Evolutionary conservation across 139 green algal species (phyloP).

Genomic region (Asterochloris sp.): DNA sequence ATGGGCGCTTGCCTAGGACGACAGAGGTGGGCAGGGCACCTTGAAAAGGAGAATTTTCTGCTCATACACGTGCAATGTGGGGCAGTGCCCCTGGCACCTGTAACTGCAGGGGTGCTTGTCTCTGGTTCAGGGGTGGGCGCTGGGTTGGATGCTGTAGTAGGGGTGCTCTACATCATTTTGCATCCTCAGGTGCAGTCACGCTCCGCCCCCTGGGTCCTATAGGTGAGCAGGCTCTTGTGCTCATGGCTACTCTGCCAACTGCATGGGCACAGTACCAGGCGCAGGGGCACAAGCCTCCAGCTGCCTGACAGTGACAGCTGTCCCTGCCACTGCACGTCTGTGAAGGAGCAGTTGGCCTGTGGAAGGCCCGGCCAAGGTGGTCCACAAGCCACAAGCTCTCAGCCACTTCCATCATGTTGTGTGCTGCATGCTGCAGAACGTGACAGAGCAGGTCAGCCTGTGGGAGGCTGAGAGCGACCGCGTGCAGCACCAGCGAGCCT

Average conservation of each 20-base stretch:
- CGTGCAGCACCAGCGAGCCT: slow-evolving; percentile 27
- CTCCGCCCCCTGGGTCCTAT: too few species aligned
- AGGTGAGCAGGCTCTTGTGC: neutral
- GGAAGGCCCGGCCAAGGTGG: neutral
- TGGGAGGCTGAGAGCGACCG: slow-evolving; percentile 74
- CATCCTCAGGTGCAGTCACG: too few species aligned
- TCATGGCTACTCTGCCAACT: neutral
- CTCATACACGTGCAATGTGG: too few species aligned
- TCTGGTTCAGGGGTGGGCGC: too few species aligned
- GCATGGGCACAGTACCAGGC: neutral
- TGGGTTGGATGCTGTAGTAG: too few species aligned
- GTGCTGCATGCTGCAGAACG: slow-evolving; percentile 44
- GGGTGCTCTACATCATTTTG: too few species aligned
- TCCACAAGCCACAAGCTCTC: neutral
- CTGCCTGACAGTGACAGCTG: neutral
- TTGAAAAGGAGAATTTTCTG: too few species aligned
- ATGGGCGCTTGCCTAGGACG: too few species aligned
- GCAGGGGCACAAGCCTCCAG: too few species aligned
- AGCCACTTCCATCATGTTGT: neutral
- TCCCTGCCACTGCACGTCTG: neutral
- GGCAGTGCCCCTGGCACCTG: too few species aligned
- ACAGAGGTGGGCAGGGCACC: too few species aligned
- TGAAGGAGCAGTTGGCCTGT: neutral
- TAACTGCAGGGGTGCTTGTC: too few species aligned
- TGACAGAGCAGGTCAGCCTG: slow-evolving; percentile 74